Conservation (phyloP, 306 rosid genomes). For the Cotoneaster glaucophyllus region DNA sequence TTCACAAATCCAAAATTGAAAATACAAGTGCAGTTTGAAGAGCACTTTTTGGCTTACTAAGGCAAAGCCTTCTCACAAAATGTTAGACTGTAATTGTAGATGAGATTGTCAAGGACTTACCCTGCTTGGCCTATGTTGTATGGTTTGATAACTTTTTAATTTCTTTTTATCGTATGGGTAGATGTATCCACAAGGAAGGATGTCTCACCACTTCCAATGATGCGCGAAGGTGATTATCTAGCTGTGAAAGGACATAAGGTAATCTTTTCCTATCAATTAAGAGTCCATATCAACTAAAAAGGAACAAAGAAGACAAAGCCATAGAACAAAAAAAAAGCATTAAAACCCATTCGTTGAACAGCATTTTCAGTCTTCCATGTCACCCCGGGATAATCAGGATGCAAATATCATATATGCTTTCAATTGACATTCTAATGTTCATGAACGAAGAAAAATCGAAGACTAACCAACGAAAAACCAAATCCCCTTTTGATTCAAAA, state of each 20-base stretch:
- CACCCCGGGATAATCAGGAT: not conserved
- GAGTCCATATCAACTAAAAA: not conserved
- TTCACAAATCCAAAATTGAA: not conserved
- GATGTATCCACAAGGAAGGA: constrained; percentile 38
- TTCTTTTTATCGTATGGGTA: constrained; percentile 1
- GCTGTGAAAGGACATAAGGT: constrained; percentile 75
- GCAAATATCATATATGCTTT: too few relatives aligned
- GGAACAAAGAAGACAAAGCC: not conserved
- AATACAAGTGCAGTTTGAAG: too few relatives aligned
- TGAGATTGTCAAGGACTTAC: not conserved
- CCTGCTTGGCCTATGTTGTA: not conserved
- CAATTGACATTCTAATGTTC: too few relatives aligned
- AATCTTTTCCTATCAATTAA: not conserved
- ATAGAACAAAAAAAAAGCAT: not conserved
- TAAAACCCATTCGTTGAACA: not conserved
- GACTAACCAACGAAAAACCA: too few relatives aligned
- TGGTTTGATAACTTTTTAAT: not conserved
- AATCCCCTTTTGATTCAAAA: too few relatives aligned
- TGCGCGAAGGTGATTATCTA: constrained; percentile 61
- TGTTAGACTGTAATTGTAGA: constrained; percentile 20
- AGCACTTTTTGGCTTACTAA: constrained; percentile 44
- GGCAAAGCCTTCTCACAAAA: constrained; percentile 47
- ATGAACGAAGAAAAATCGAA: too few relatives aligned
- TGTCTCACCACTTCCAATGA: constrained; percentile 76
- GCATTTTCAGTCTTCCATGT: not conserved